These are phyloP conservation scores for Trichopus zeylanicus DNA, from an alignment of 116 monocot species.

Conservation along the genomic window DNA sequence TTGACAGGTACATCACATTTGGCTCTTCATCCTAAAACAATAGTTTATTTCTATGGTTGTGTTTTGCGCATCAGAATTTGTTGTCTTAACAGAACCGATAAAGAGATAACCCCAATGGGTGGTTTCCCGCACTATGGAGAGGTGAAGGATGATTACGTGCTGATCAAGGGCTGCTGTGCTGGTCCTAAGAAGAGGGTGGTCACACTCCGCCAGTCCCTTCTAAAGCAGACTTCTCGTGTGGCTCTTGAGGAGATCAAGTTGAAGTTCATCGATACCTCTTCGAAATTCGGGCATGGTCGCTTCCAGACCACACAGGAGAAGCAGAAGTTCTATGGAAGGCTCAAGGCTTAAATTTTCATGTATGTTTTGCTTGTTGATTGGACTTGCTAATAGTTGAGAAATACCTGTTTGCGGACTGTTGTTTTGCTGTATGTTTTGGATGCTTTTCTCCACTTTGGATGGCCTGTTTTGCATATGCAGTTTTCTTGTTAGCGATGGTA, in stretches of 20 bases:
- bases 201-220: constrained; percentile 22
- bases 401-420: no score
- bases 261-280: constrained; percentile 24
- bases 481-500: no score
- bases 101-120: constrained; percentile 31
- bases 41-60: no score
- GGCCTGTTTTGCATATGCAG: no score
- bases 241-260: constrained; percentile 16
- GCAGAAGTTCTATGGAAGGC: constrained; percentile 22
- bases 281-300: constrained; percentile 26
- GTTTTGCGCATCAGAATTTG: no score
- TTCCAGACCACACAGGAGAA: constrained; percentile 35
- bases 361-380: no score
- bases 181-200: constrained; percentile 23
- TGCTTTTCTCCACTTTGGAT: no score
- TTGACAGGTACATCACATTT: constrained; percentile 9
- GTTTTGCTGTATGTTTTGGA: no score
- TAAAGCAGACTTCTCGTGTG: constrained; percentile 21
- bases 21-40: no score
- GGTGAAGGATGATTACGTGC: constrained; percentile 23
- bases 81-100: constrained; percentile 21
- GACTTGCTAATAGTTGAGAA: no score
- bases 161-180: constrained; percentile 14
- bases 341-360: no score
- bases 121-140: constrained; percentile 24